Conservation (phyloP, 2,329 filamentous ascomycete species). For the Colletotrichum lindemuthianum region DNA sequence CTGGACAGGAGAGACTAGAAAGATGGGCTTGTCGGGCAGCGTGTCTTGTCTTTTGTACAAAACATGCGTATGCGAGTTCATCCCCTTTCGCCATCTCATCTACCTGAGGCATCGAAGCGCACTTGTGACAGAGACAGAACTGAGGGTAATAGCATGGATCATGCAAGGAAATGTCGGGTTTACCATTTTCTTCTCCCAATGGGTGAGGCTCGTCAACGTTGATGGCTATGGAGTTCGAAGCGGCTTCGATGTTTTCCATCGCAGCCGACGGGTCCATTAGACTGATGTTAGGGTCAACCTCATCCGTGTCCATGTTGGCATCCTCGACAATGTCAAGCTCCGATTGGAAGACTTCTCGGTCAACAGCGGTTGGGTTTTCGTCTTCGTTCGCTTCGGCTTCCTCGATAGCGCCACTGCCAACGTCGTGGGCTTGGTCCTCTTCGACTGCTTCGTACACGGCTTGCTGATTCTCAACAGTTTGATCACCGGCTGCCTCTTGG, state of each 20-base stretch:
- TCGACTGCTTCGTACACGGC: too few species aligned
- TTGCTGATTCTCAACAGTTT: too few species aligned
- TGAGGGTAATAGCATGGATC: constrained; percentile 24
- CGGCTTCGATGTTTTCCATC: constrained; percentile 4
- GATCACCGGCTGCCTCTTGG: background rate
- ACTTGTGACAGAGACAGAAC: constrained; percentile 31
- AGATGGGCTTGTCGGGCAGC: background rate
- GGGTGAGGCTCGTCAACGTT: too few species aligned
- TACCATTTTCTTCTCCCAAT: constrained; percentile 24
- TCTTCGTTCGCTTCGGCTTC: too few species aligned
- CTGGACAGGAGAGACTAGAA: background rate
- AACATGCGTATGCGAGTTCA: constrained; percentile 12
- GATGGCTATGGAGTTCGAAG: too few species aligned
- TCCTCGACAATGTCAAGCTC: too few species aligned
- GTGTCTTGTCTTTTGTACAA: constrained; percentile 15
- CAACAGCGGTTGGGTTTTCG: too few species aligned
- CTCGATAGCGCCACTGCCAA: too few species aligned
- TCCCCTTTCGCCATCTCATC: constrained; percentile 29
- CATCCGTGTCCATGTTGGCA: too few species aligned
- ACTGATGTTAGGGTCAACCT: too few species aligned
- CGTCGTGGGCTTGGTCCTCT: too few species aligned
- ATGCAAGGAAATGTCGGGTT: constrained; percentile 16
- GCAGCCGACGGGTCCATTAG: constrained; percentile 16
- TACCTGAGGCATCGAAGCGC: constrained; percentile 5
- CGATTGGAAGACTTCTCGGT: too few species aligned